Evolutionary conservation across 208 protist genomes (phyloP).

Genomic region (Crithidia fasciculata): DNA sequence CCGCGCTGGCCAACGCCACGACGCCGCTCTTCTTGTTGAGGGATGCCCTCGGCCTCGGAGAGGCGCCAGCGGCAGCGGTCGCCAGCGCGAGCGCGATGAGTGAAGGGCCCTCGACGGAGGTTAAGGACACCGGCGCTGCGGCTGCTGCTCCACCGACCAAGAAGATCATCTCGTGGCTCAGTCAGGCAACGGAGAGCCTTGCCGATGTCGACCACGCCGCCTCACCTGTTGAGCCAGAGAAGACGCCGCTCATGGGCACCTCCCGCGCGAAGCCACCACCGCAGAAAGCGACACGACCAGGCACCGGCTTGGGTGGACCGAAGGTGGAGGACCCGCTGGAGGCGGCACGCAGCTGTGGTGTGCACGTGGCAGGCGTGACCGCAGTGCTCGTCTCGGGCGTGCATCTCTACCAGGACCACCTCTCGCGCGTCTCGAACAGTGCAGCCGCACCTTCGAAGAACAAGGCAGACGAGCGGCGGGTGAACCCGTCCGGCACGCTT

Average conservation of each 20-base stretch:
- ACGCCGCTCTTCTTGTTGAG: constrained; percentile 25
- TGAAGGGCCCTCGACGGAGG: neutral
- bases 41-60: constrained; percentile 14
- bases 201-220: constrained; percentile 27
- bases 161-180: constrained; percentile 22
- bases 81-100: neutral
- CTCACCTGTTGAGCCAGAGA: neutral
- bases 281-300: constrained; percentile 9
- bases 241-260: constrained; percentile 6
- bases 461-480: neutral
- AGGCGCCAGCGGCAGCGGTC: neutral
- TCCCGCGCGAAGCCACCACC: constrained; percentile 9
- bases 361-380: constrained; percentile 36
- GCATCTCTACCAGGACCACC: constrained; percentile 21
- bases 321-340: constrained; percentile 11
- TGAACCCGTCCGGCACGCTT: constrained; percentile 1
- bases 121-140: neutral
- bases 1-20: constrained; percentile 40
- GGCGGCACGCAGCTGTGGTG: constrained; percentile 34
- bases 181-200: constrained; percentile 15
- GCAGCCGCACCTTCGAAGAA: too few species aligned
- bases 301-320: constrained; percentile 5
- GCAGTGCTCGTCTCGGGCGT: constrained; percentile 43
- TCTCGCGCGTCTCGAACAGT: neutral
- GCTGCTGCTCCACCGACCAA: neutral